Evolutionary conservation across 139 green algal species (phyloP), one percentile per base, ranked within the genome.

Genomic region (Nannochloris sp.): DNA sequence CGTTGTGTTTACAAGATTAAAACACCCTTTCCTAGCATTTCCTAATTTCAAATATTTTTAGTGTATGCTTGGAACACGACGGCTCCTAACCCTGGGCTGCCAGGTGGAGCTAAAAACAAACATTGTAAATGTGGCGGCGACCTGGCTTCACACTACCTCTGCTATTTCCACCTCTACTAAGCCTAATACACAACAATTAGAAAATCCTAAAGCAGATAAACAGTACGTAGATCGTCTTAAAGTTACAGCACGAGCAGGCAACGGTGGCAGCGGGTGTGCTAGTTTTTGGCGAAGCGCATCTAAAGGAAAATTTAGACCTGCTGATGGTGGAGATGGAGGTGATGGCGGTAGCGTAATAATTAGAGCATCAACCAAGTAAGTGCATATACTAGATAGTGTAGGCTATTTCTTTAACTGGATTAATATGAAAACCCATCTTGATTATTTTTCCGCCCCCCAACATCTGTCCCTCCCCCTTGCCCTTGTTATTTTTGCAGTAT

Each of bases 271-370:
- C n/a, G 77, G 77, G 10, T 80, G 69, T 24, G 45, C 64, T 3
- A 73, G 63, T 54, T 72, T 73, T 30, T 67, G 33, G 7, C 56
- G 61, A 14, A 48, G 63, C 9, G 32, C 33, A 2, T 63, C 55
- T 1, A 76, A 74, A 65, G 71, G 75, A 71, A 65, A 67, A 39
- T 48, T 65, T 45, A 35, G 37, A 15, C 64, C 44, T 27, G 36
- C 78, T 19, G 78, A 84, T 23, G 78, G 78, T 12, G 78, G 78
- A 59, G 74, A 75, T 59, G 78, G 78, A 2, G 78, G 78, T 13
- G 10, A 47, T 44, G 78, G 78, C 4, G 78, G 78, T 9, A 64
- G 64, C 23, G 67, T 84, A 1, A 29, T 84, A 1, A 19, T 84
- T 5, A 60, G 65, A 32, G 74, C 78, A 3, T 71, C 34, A 23